These are phyloP conservation scores for Terfezia boudieri DNA, from an alignment of 495 filamentous ascomycete species.

Conservation along the genomic window DNA sequence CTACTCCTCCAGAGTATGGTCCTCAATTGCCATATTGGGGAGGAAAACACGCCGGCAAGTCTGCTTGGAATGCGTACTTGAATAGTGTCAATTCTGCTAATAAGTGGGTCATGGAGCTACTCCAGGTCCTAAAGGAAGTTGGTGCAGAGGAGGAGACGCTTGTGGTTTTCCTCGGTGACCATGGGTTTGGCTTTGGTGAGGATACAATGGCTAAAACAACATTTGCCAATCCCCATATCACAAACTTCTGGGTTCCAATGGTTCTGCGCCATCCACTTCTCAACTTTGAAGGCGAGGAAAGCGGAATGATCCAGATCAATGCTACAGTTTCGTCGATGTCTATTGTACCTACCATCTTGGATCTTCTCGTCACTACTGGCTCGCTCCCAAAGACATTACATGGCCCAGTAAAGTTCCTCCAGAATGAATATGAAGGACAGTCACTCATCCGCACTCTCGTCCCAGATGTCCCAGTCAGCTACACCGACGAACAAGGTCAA, in stretches of 20 bases:
- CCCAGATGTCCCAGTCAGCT: no score
- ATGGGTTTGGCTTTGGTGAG: constrained; percentile 26
- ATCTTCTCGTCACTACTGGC: constrained; percentile 26
- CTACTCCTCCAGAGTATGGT: constrained; percentile 21
- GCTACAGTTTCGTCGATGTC: constrained; percentile 25
- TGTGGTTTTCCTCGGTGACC: constrained; percentile 28
- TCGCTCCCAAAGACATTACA: constrained; percentile 21
- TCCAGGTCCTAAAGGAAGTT: constrained; percentile 26
- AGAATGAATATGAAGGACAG: constrained; percentile 27
- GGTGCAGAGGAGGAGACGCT: constrained; percentile 29
- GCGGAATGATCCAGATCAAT: constrained; percentile 20
- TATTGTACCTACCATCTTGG: constrained; percentile 30
- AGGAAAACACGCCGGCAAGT: constrained; percentile 9
- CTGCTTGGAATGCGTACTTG: constrained; percentile 21
- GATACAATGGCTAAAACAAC: constrained; percentile 25
- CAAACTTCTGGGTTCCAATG: constrained; percentile 30
- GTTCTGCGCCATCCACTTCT: constrained; percentile 28
- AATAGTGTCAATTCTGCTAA: constrained; percentile 26
- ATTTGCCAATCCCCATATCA: constrained; percentile 29
- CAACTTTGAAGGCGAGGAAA: constrained; percentile 5
- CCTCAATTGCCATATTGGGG: constrained; percentile 21
- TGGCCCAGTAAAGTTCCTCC: constrained; percentile 17
- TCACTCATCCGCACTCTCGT: constrained; percentile 21
- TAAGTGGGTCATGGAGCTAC: constrained; percentile 25
- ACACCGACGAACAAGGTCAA: no score